Evolutionary conservation across 2,329 filamentous ascomycete species (phyloP), one percentile per base, ranked within the genome.

Genomic region (Aspergillus eucalypticola): DNA sequence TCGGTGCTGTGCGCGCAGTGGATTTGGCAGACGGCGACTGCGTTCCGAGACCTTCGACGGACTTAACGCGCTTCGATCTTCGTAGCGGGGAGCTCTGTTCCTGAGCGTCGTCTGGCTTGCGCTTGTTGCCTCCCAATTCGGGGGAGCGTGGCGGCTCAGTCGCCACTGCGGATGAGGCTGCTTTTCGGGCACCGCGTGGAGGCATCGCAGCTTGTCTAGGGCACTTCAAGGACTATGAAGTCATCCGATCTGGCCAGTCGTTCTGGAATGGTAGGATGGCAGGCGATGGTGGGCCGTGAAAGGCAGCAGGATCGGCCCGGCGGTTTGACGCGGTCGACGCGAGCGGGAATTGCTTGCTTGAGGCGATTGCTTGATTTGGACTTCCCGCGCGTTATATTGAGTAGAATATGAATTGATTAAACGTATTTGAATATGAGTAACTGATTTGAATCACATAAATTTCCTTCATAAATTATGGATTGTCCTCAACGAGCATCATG

Each of bases 1-100:
- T 29, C 6, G 46, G 7, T n/a, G 46, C 46, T 50, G 17, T 29
- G 35, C 11, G 42, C 10, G 11, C 4, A 42, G 52, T 25, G n/a
- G 38, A 3, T 17, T n/a, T 29, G 11, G 2, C 35, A 13, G 35
- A 17, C 1, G 41, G 38, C 15, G 54, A 15, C 13, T 23, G 8
- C 17, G 27, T 27, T 39, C 19, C 48, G n/a, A 53, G 27, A 17
- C 19, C 42, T 17, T 64, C 61, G 2, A 59, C 64, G 15, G 69
- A 66, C 54, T 66, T 73, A 49, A 71, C 63, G 6, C 72, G 66
- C 54, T 73, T 75, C 6, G 73, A 74, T 61, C 69, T 56, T 60
- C 72, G 64, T 38, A 65, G 57, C 48, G 71, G 69, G 10, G 70
- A 71, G 35, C 56, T 61, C 46, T 63, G 63, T 21, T 69, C 62